These are phyloP conservation scores for Ottelia alismoides DNA, from an alignment of 106 monocot species.

Conservation along the genomic window DNA sequence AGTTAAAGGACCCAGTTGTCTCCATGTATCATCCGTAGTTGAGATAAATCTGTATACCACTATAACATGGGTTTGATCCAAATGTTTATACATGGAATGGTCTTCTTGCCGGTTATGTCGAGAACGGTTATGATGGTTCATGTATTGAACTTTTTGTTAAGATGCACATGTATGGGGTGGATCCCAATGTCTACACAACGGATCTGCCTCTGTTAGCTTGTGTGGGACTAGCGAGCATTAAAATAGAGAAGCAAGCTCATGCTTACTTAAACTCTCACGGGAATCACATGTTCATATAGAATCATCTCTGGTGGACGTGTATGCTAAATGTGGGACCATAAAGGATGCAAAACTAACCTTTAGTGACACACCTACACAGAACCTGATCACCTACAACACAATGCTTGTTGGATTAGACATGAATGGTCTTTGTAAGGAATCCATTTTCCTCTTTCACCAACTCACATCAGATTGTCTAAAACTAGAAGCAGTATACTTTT, in stretches of 20 bases:
- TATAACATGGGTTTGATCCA: slow-evolving; percentile 28
- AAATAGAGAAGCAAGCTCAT: slow-evolving; percentile 34
- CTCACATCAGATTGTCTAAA: slow-evolving; percentile 13
- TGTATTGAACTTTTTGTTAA: slow-evolving; percentile 10
- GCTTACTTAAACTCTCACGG: slow-evolving; percentile 19
- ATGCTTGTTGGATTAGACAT: slow-evolving; percentile 45
- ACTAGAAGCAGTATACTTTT: slow-evolving; percentile 37
- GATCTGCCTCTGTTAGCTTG: slow-evolving; percentile 29
- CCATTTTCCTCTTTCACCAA: slow-evolving; percentile 16
- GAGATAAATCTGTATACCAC: too few relatives aligned
- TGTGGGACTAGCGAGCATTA: slow-evolving; percentile 17
- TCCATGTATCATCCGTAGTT: too few relatives aligned
- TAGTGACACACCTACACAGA: slow-evolving; percentile 22
- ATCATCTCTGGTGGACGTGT: slow-evolving; percentile 38
- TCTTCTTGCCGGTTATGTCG: slow-evolving; percentile 25
- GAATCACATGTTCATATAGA: slow-evolving; percentile 29
- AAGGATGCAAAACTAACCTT: slow-evolving; percentile 22
- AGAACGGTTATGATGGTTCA: slow-evolving; percentile 25
- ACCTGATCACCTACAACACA: slow-evolving; percentile 32
- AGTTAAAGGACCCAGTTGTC: too few relatives aligned
- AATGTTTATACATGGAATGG: slow-evolving; percentile 41
- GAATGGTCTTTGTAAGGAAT: slow-evolving; percentile 31
- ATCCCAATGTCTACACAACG: slow-evolving; percentile 29
- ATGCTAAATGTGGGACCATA: slow-evolving; percentile 40
- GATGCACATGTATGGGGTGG: slow-evolving; percentile 6